Evolutionary conservation across 2,329 filamentous ascomycete genomes (phyloP), one percentile per base, ranked within the genome.

Genomic region (Hawksworthiomyces lignivorus): DNA sequence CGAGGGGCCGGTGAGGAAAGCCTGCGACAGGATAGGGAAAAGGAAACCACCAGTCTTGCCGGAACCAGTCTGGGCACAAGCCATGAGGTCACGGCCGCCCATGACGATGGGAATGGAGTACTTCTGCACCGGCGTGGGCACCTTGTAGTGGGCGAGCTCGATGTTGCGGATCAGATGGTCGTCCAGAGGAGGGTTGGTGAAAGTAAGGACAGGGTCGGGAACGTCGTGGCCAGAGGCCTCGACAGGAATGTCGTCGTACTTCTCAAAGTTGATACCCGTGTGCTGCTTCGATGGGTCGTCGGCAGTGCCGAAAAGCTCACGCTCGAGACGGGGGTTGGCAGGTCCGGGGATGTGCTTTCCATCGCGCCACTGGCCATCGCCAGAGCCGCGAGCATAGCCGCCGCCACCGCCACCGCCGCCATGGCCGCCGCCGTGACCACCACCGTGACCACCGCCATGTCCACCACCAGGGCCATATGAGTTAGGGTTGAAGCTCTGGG

Each of bases 21-120:
- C 87, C 69, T 98, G 90, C n/a, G 92, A 96, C 38, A 98, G 78
- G 52, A 98, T 97, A 46, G 92, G 92, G 75, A 98, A 98, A 51
- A 98, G 73, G 80, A 98, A 98, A 75, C 92, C 92, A 73, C 92
- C 92, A 63, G 92, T 98, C 80, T 98, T 98, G 76, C 92, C 92
- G 59, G 92, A 98, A 82, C 90, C 92, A 55, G 92, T 98, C 77
- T 98, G 92, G 57, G 92, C 92, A 75, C 92, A 98, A 66, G 92
- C 92, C 92, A 98, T 98, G 62, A 98, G 74, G 68, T 98, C 92
- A 69, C 92, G 88, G 51, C 92, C 92, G 55, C 82, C 84, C 86
- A 95, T 95, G 62, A 98, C 92, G 58, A 98, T 98, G 53, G 92
- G 92, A 44, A 98, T 95, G 4, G 92, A 97, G 74, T 98, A 97